A percentile compares a stretch with the other conserved stretches of the same genome.
Evolutionary conservation across 352 stramenopile genomes (phyloP).

Genomic region (Phytophthora pisi): DNA sequence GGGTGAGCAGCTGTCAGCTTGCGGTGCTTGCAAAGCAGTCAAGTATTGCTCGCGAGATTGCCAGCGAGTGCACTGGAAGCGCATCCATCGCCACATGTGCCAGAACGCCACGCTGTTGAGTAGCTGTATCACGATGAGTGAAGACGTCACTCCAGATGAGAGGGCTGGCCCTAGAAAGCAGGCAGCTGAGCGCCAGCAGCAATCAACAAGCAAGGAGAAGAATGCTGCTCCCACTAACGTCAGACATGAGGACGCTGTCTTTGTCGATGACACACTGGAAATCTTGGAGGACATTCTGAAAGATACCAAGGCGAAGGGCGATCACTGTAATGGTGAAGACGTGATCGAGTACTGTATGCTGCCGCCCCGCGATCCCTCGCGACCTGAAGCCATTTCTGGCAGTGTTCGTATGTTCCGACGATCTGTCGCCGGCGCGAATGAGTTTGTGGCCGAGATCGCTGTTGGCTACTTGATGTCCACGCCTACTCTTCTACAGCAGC

Average conservation of each 20-base stretch:
- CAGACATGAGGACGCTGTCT: slow-evolving; percentile 15
- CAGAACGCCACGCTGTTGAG: slow-evolving; percentile 23
- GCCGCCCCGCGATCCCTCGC: slow-evolving; percentile 16
- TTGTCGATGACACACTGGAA: slow-evolving; percentile 26
- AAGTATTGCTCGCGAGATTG: slow-evolving; percentile 43
- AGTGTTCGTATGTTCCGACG: slow-evolving; percentile 32
- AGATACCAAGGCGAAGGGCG: slow-evolving; percentile 9
- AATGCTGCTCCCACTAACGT: not conserved
- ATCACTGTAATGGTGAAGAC: not conserved
- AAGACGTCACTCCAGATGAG: slow-evolving; percentile 33
- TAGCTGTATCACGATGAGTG: slow-evolving; percentile 29
- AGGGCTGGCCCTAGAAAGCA: not conserved
- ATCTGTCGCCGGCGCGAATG: not conserved
- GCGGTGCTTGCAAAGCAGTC: slow-evolving; percentile 34
- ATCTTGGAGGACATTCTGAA: slow-evolving; percentile 31
- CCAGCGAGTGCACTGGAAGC: slow-evolving; percentile 42
- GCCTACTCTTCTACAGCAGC: slow-evolving; percentile 23
- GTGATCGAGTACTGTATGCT: slow-evolving; percentile 36
- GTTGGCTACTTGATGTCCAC: slow-evolving; percentile 33
- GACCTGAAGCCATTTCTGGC: slow-evolving; percentile 12
- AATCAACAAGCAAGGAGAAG: not conserved
- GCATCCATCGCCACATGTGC: slow-evolving; percentile 38
- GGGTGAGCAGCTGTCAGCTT: slow-evolving; percentile 22
- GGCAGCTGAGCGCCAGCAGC: not conserved
- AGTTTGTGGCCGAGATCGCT: slow-evolving; percentile 28